A percentile compares a stretch with the other conserved stretches of the same genome.
Conservation (phyloP, 148 eudicot species). For the Rheum nobile region DNA sequence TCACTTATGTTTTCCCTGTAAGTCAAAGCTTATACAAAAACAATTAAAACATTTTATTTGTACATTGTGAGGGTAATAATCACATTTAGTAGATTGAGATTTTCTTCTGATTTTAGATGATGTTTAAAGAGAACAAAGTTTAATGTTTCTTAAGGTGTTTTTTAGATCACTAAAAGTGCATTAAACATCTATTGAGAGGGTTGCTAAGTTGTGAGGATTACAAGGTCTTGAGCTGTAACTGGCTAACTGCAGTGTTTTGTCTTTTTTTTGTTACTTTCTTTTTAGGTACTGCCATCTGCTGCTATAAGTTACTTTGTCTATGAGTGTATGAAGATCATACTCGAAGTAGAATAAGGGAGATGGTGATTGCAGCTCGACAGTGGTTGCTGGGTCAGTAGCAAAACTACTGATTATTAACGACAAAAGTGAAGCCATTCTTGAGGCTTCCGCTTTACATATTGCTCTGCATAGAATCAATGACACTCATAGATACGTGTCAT, state of each 20-base stretch:
- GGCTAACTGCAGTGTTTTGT: neutral
- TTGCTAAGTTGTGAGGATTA: neutral
- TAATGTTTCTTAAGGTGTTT: neutral
- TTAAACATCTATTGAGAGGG: neutral
- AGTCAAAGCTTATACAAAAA: neutral
- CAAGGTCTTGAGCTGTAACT: neutral
- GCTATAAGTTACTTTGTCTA: conserved; percentile 59
- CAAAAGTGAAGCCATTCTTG: neutral
- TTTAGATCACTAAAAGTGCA: neutral
- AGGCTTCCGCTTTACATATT: neutral
- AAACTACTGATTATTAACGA: neutral
- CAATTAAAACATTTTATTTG: neutral
- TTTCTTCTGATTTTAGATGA: neutral
- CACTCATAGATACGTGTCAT: neutral
- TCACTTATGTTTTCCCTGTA: neutral
- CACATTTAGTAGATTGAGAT: neutral
- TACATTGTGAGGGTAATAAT: neutral
- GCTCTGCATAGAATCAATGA: neutral
- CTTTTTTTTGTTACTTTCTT: neutral
- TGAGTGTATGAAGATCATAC: conserved; percentile 57
- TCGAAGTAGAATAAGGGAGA: conserved; percentile 42
- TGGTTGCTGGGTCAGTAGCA: neutral
- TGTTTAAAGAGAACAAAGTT: neutral
- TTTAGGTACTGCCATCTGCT: conserved; percentile 61
- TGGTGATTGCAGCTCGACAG: neutral